phyloP scores from a whole-genome alignment of 495 filamentous ascomycete genomes.

The Penicillium ucsense region DNA sequence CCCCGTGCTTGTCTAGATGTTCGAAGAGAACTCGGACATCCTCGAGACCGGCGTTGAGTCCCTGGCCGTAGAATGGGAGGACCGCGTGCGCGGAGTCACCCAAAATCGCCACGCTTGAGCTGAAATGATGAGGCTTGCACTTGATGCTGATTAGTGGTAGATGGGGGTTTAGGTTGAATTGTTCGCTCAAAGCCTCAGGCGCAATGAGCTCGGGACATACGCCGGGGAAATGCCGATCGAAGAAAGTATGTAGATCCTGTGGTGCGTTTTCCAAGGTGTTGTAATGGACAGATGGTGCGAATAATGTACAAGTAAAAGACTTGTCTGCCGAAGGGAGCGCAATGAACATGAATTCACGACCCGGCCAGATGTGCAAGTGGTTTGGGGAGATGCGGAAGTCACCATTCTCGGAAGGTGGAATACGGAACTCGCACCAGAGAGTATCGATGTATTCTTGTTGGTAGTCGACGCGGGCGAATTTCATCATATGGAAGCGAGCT shows the following conservation, averaged over 20 bases:
- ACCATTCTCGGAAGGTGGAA: conserved; percentile 46
- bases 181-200: conserved; percentile 52
- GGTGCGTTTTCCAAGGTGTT: conserved; percentile 47
- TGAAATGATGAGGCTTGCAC: conserved; percentile 77
- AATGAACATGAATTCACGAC: conserved; percentile 91
- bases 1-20: conserved; percentile 54
- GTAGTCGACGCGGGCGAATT: conserved; percentile 78
- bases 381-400: conserved; percentile 75
- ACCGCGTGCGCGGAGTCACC: conserved; percentile 97
- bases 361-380: conserved; percentile 97
- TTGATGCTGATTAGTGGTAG: conserved; percentile 89
- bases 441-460: conserved; percentile 95
- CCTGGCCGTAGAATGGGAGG: conserved; percentile 90
- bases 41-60: conserved; percentile 81
- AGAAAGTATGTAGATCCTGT: conserved; percentile 53
- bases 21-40: conserved; percentile 76
- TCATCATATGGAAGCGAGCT: conserved; percentile 87
- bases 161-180: conserved; percentile 73
- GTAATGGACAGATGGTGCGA: conserved; percentile 53
- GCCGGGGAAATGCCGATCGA: conserved; percentile 75
- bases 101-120: conserved; percentile 67
- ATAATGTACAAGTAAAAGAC: conserved; percentile 92
- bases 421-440: conserved; percentile 93
- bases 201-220: conserved; percentile 72
- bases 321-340: conserved; percentile 83